phyloP scores from a whole-genome alignment of 1,284 basidiomycete genomes.

The Sutorius eximius region DNA sequence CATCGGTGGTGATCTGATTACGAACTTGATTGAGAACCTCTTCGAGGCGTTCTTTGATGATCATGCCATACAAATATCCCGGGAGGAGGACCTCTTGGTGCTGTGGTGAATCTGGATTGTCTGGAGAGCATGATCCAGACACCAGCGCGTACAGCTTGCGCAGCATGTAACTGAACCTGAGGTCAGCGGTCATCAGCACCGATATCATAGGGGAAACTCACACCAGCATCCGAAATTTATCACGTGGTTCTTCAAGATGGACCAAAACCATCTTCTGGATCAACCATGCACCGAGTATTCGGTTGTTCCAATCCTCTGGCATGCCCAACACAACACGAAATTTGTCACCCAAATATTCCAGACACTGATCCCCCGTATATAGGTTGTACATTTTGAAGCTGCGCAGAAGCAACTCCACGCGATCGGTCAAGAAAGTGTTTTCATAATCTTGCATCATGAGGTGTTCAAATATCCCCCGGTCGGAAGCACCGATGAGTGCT shows the following conservation, averaged over 20 bases:
- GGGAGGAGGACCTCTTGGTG: slow-evolving; percentile 98
- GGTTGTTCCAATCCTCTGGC: slow-evolving; percentile 93
- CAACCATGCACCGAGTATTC: slow-evolving; percentile 81
- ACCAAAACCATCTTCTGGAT: slow-evolving; percentile 88
- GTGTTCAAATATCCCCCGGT: slow-evolving; percentile 98
- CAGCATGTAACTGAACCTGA: slow-evolving; percentile 78
- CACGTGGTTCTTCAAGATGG: slow-evolving; percentile 85
- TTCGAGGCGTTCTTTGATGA: slow-evolving; percentile 96
- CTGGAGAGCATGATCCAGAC: slow-evolving; percentile 86
- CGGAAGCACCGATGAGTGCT: slow-evolving; percentile 90
- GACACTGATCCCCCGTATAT: slow-evolving; percentile 88
- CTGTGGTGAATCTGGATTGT: slow-evolving; percentile 99
- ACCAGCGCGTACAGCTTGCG: slow-evolving; percentile 94
- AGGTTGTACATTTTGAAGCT: slow-evolving; percentile 94
- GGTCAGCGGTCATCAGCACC: slow-evolving; percentile 13
- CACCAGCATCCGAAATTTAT: slow-evolving; percentile 97
- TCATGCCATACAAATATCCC: slow-evolving; percentile 93
- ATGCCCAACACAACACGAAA: slow-evolving; percentile 91
- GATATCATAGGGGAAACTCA: slow-evolving; percentile 34
- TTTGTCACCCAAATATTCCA: slow-evolving; percentile 97
- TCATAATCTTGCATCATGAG: slow-evolving; percentile 96
- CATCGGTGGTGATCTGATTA: slow-evolving; percentile 72
- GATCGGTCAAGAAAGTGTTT: slow-evolving; percentile 97
- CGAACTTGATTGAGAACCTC: slow-evolving; percentile 83
- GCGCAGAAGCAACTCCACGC: slow-evolving; percentile 95